Percentiles rank a stretch among this genome's conserved stretches.
Conservation (phyloP, 2,329 filamentous ascomycete genomes). For the Reticulascus tulasneorum region DNA sequence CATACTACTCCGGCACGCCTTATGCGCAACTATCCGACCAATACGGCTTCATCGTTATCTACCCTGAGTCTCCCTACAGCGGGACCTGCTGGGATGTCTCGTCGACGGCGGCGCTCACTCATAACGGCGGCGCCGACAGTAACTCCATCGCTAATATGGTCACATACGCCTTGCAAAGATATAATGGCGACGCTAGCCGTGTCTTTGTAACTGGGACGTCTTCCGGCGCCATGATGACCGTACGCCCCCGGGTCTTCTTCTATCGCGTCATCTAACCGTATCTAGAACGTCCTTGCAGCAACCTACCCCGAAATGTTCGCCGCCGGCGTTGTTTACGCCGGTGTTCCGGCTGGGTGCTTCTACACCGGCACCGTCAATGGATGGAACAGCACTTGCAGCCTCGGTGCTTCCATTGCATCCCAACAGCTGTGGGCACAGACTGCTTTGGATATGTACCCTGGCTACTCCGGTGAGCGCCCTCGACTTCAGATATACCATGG, state of each 20-base stretch:
- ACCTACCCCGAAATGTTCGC: conserved; percentile 45
- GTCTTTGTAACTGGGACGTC: conserved; percentile 51
- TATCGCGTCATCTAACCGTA: neutral
- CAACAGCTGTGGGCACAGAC: conserved; percentile 44
- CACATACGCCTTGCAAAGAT: conserved; percentile 46
- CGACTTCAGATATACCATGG: conserved; percentile 58
- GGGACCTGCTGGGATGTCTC: conserved; percentile 57
- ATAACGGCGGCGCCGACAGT: conserved; percentile 54
- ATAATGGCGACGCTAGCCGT: conserved; percentile 44
- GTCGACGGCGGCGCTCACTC: conserved; percentile 44
- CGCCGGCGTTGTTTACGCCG: conserved; percentile 39
- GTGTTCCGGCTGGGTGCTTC: conserved; percentile 42
- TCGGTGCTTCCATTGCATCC: conserved; percentile 37
- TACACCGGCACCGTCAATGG: conserved; percentile 33
- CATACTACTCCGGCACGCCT: conserved; percentile 43
- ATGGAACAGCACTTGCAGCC: conserved; percentile 50
- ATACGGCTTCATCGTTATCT: conserved; percentile 47
- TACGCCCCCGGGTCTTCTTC: conserved; percentile 12
- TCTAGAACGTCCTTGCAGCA: conserved; percentile 39
- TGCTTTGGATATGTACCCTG: conserved; percentile 42
- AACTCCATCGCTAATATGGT: conserved; percentile 58
- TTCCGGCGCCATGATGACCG: conserved; percentile 48
- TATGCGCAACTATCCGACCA: conserved; percentile 41
- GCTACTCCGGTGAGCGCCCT: conserved; percentile 45
- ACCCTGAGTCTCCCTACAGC: conserved; percentile 48